These are phyloP conservation scores for Dipodascus geniculatus DNA, from an alignment of 805 yeast genomes.

Conservation along the genomic window DNA sequence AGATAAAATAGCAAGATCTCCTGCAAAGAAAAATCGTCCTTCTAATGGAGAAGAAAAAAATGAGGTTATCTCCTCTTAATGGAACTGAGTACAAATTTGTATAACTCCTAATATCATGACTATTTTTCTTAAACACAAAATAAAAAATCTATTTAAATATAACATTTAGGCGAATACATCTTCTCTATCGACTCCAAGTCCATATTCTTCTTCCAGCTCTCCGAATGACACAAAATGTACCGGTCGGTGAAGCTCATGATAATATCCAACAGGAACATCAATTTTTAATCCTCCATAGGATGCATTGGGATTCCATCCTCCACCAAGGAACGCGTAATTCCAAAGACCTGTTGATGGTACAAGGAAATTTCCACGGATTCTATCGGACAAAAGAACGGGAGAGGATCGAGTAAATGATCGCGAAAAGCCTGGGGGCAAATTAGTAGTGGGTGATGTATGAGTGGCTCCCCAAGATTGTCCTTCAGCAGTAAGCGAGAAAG, in stretches of 20 bases:
- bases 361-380: constrained; percentile 68
- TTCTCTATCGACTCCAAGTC: constrained; percentile 45
- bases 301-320: constrained; percentile 60
- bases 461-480: constrained; percentile 72
- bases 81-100: too few species aligned
- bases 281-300: constrained; percentile 47
- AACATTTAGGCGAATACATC: constrained; percentile 40
- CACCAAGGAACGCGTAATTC: constrained; percentile 86
- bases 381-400: constrained; percentile 64
- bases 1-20: background rate
- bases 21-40: background rate
- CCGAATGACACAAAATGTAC: constrained; percentile 70
- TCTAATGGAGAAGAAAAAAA: too few species aligned
- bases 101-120: too few species aligned
- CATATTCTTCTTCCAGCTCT: constrained; percentile 41
- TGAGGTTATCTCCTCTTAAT: too few species aligned
- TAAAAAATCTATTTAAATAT: too few species aligned
- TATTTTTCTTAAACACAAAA: too few species aligned
- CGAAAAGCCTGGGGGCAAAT: constrained; percentile 56
- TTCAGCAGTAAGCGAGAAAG: constrained; percentile 44
- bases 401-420: constrained; percentile 46
- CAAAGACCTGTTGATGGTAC: constrained; percentile 79
- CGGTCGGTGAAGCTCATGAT: constrained; percentile 80
- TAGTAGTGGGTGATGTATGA: constrained; percentile 44
- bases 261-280: constrained; percentile 73